Evolutionary conservation across 1,139 yeast genomes (phyloP).

Genomic region (Spencermartinsiella ligniputridi): DNA sequence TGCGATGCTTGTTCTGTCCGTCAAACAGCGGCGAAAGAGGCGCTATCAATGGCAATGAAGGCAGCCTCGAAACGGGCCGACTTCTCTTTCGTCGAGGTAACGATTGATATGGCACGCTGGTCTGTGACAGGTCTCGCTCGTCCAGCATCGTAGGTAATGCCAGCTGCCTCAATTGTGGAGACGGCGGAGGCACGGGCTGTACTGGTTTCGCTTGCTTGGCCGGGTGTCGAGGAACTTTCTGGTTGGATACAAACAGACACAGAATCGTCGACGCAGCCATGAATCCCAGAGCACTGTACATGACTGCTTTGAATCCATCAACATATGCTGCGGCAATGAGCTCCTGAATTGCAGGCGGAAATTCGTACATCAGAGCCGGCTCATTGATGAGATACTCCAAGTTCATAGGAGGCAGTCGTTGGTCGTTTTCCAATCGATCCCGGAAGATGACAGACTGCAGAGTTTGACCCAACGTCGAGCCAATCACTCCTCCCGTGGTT

Average conservation of each 20-base stretch:
- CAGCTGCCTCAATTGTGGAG: neutral
- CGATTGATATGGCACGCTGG: neutral
- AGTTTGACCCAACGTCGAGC: constrained; percentile 45
- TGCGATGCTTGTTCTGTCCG: neutral
- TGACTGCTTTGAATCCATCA: constrained; percentile 21
- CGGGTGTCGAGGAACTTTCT: constrained; percentile 14
- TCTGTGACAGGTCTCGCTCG: neutral
- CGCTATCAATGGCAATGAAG: constrained; percentile 10
- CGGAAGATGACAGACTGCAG: constrained; percentile 36
- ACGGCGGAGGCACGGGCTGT: neutral
- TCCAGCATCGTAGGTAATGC: neutral
- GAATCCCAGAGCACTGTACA: constrained; percentile 23
- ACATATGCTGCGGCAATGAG: constrained; percentile 21
- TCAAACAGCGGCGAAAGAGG: neutral
- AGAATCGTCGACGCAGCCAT: constrained; percentile 14
- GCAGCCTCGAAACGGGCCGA: constrained; percentile 10
- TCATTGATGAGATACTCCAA: constrained; percentile 16
- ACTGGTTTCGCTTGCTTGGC: neutral
- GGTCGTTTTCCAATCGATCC: neutral
- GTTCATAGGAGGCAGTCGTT: constrained; percentile 4
- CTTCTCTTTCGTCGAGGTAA: constrained; percentile 3
- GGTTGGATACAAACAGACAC: constrained; percentile 21
- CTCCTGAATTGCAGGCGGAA: constrained; percentile 14
- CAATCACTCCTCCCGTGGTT: constrained; percentile 47
- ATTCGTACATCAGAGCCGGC: constrained; percentile 18